Conservation (phyloP, 352 stramenopile genomes). For the Pythium phragmiticola region DNA sequence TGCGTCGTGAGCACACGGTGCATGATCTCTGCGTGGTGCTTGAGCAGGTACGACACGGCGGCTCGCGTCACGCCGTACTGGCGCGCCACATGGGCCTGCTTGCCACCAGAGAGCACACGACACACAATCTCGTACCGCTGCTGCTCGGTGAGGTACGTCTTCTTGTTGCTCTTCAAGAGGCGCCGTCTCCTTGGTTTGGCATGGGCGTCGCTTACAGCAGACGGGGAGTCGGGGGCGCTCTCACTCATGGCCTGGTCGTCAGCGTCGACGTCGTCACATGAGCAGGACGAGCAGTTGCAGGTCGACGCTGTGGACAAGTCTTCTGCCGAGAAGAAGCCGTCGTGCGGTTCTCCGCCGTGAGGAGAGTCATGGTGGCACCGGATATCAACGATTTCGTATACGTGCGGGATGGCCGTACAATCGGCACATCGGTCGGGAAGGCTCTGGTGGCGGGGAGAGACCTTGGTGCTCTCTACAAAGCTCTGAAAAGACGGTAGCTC, state of each 20-base stretch:
- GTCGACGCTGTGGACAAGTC: neutral
- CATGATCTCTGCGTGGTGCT: slow-evolving; percentile 44
- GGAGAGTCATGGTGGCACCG: neutral
- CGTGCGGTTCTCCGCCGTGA: neutral
- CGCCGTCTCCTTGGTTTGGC: neutral
- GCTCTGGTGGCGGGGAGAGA: neutral
- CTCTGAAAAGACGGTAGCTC: slow-evolving; percentile 17
- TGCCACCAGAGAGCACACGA: slow-evolving; percentile 50
- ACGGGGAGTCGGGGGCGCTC: neutral
- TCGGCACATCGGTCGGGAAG: slow-evolving; percentile 8
- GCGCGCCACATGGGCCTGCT: slow-evolving; percentile 60
- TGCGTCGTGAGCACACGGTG: slow-evolving; percentile 34
- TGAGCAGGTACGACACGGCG: slow-evolving; percentile 25
- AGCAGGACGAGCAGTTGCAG: slow-evolving; percentile 2
- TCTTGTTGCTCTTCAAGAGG: slow-evolving; percentile 4
- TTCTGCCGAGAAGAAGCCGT: slow-evolving; percentile 5
- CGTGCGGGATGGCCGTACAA: neutral
- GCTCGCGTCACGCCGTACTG: slow-evolving; percentile 64
- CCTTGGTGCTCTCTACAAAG: slow-evolving; percentile 21
- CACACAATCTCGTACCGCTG: slow-evolving; percentile 65
- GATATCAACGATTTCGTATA: slow-evolving; percentile 15
- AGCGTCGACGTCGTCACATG: slow-evolving; percentile 1
- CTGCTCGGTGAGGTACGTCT: slow-evolving; percentile 20
- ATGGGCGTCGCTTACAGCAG: neutral
- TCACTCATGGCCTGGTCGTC: slow-evolving; percentile 5